A percentile compares a stretch with the other conserved stretches of the same genome.
Evolutionary conservation across 805 yeast species (phyloP).

Genomic region (Starmerella stellata): DNA sequence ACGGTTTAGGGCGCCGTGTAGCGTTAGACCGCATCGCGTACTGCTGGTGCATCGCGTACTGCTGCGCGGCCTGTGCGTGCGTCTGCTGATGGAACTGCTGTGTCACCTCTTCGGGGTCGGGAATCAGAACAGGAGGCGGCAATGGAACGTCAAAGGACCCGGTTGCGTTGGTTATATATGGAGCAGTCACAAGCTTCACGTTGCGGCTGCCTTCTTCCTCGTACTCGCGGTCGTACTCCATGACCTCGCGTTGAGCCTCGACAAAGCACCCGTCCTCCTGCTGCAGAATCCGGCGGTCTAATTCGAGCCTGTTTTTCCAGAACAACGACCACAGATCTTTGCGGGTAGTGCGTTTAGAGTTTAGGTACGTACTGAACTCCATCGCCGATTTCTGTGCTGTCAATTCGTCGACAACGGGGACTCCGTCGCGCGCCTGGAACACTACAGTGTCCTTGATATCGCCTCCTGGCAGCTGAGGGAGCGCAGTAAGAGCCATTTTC

Average conservation of each 20-base stretch:
- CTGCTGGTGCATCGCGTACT: conserved; percentile 3
- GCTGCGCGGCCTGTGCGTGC: conserved; percentile 4
- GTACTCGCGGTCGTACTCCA: conserved; percentile 14
- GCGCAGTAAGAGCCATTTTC: conserved; percentile 10
- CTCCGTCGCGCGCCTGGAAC: conserved; percentile 3
- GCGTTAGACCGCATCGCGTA: background rate
- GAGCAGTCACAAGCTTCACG: conserved; percentile 11
- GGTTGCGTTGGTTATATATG: conserved; percentile 11
- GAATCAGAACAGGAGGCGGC: conserved; percentile 16
- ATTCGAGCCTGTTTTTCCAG: conserved; percentile 19
- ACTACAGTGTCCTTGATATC: conserved; percentile 15
- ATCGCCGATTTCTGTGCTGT: conserved; percentile 17
- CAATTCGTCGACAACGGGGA: conserved; percentile 15
- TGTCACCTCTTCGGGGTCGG: conserved; percentile 16
- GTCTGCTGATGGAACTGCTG: conserved; percentile 1
- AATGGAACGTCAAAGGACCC: conserved; percentile 17
- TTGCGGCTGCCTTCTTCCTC: conserved; percentile 12
- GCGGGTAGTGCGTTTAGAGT: conserved; percentile 19
- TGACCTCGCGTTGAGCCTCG: conserved; percentile 15
- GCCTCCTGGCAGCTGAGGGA: conserved; percentile 17
- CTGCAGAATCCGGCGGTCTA: conserved; percentile 12
- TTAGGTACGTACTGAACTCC: conserved; percentile 17
- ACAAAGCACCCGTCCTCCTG: conserved; percentile 15
- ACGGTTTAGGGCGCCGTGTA: no score
- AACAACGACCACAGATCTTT: conserved; percentile 20